phyloP scores from a whole-genome alignment of 495 filamentous ascomycete species.

The Rusavskia elegans region DNA sequence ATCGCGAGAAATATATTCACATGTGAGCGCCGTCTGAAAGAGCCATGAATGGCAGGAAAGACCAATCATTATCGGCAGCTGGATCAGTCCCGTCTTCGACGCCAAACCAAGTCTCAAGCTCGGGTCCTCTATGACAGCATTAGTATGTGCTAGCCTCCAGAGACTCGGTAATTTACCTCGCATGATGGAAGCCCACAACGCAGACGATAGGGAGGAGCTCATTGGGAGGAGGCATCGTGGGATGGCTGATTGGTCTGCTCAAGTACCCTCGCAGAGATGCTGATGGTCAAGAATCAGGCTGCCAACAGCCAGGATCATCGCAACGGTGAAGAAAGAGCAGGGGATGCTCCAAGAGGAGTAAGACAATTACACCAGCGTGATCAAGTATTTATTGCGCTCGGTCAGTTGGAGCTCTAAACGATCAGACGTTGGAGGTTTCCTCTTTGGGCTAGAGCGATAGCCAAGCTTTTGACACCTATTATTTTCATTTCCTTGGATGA shows the following conservation, averaged over 20 bases:
- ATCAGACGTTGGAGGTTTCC: not conserved
- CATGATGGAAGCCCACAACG: constrained; percentile 96
- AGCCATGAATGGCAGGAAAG: constrained; percentile 92
- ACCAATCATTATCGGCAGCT: constrained; percentile 78
- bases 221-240: too few relatives aligned
- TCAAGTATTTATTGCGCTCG: not conserved
- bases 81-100: constrained; percentile 64
- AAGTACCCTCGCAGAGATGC: too few relatives aligned
- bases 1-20: constrained; percentile 30
- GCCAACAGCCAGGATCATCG: too few relatives aligned
- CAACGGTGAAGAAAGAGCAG: too few relatives aligned
- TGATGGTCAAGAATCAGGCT: too few relatives aligned
- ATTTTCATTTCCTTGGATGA: too few relatives aligned
- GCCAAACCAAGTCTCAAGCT: constrained; percentile 85
- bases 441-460: not conserved
- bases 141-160: not conserved
- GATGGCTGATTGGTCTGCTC: too few relatives aligned
- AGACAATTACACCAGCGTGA: too few relatives aligned
- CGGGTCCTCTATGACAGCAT: constrained; percentile 52
- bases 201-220: constrained; percentile 43
- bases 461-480: not conserved
- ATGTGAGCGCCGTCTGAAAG: constrained; percentile 88
- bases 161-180: constrained; percentile 35
- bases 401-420: too few relatives aligned
- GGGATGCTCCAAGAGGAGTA: too few relatives aligned